Base-by-base conservation (phyloP, 2,329 filamentous ascomycete species). In the Trichophyton benhamiae region DNA sequence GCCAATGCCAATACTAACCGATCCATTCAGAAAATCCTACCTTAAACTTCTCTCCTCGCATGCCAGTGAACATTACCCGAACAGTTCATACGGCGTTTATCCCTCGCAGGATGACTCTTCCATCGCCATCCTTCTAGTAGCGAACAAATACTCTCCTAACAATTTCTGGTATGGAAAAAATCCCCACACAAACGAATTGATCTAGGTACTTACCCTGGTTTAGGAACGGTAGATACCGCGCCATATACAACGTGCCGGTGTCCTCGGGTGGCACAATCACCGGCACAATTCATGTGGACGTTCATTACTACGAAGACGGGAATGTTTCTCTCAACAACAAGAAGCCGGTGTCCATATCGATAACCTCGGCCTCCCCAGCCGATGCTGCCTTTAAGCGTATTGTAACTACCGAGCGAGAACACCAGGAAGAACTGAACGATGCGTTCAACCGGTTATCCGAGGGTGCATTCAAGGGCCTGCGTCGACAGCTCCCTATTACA, bases 251-350 rank as follows among this genome's bases (percentile, higher is more conserved):
- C 68, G 87, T 88, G 74, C 82, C 86, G 65, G 85, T 91, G 0
- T 78, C 84, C n/a, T 82, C 83, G 1, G 67, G 70, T 3, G 67
- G 72, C 65, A 79, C 79, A 57, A 78, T 97, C 49, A 84, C 86
- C 42, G 94, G 94, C 68, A 85, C 81, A 63, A 86, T 97, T 75
- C 90, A 92, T 74, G 89, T 96, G 60, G 91, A 97, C 68, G 92
- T 99, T 59, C 94, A 99, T 80, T 99, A 99, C 81, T 99, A 99
- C 78, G 94, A 99, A 77, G 95, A 99, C 72, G 94, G 94, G 65
- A 99, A 99, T 72, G 94, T 99, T 62, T 87, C 94, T 1, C 82
- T 99, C 63, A 81, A 92, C 65, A 96, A 94, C n/a, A 87, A 83
- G 70, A 96, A 96, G 77, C 79, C 87, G 9, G 73, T 92, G 11